A percentile compares a stretch with the other conserved stretches of the same genome.
These are phyloP conservation scores for Coccomyxa subellipsoidea DNA, from an alignment of 163 green algal species.

Conservation along the genomic window DNA sequence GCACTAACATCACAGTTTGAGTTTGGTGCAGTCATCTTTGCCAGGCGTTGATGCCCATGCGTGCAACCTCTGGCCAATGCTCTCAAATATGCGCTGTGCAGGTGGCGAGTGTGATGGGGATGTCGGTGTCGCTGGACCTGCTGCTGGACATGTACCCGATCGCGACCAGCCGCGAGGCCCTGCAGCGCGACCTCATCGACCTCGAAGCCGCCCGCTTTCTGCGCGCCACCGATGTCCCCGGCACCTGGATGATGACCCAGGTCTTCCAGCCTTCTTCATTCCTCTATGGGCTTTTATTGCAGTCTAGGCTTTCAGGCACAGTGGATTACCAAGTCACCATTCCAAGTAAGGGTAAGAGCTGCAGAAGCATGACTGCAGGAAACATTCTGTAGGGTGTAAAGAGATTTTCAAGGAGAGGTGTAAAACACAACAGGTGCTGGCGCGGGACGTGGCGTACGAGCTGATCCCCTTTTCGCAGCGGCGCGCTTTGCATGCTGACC, in stretches of 20 bases:
- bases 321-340: too few relatives aligned
- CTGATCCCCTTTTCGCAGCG: conserved; percentile 67
- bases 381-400: background rate
- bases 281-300: background rate
- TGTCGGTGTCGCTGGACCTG: conserved; percentile 49
- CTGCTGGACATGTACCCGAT: conserved; percentile 57
- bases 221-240: background rate
- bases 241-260: conserved; percentile 26
- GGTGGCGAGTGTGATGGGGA: conserved; percentile 30
- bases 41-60: too few relatives aligned
- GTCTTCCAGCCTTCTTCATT: background rate
- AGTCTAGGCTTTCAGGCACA: too few relatives aligned
- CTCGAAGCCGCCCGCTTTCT: conserved; percentile 24
- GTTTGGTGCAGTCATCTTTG: too few relatives aligned
- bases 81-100: too few relatives aligned
- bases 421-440: conserved; percentile 45
- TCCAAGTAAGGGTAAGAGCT: too few relatives aligned
- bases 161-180: conserved; percentile 38
- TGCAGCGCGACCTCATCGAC: conserved; percentile 26
- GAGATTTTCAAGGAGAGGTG: background rate
- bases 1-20: too few relatives aligned
- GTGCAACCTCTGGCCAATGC: too few relatives aligned
- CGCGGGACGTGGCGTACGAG: conserved; percentile 75
- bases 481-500: conserved; percentile 56
- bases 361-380: too few relatives aligned